A percentile compares a stretch with the other conserved stretches of the same genome.
Conservation (phyloP, 345 rosid genomes). For the Bruguiera sexangula region DNA sequence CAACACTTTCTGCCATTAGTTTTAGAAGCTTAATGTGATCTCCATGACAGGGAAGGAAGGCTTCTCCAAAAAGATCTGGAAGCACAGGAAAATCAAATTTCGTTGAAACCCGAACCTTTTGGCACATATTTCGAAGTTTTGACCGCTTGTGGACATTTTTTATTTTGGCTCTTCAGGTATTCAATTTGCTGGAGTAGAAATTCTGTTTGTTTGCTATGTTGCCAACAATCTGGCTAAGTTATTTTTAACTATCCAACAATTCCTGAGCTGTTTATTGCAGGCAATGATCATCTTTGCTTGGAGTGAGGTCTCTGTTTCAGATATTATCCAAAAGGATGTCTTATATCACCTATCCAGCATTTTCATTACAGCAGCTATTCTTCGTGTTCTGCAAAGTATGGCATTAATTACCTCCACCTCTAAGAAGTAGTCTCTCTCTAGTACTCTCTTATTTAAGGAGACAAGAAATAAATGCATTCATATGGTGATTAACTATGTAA, state of each 20-base stretch:
- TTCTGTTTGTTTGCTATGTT: background rate
- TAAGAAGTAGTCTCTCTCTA: background rate
- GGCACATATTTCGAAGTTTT: conserved; percentile 95
- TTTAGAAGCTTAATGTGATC: conserved; percentile 15
- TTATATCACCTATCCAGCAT: conserved; percentile 74
- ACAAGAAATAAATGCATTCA: background rate
- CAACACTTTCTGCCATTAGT: conserved; percentile 11
- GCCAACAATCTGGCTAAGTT: conserved; percentile 5
- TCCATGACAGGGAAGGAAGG: conserved; percentile 58
- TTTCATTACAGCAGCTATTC: conserved; percentile 91
- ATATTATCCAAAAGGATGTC: conserved; percentile 57
- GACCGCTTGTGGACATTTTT: conserved; percentile 95
- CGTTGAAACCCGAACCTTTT: conserved; percentile 85
- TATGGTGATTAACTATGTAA: background rate
- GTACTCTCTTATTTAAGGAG: background rate
- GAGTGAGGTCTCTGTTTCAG: conserved; percentile 51
- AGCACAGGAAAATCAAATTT: conserved; percentile 92
- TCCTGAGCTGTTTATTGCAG: conserved; percentile 40
- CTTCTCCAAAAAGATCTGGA: conserved; percentile 39
- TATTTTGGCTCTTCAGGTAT: conserved; percentile 81
- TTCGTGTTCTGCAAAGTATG: conserved; percentile 87
- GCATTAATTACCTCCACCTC: background rate
- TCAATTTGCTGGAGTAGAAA: conserved; percentile 6
- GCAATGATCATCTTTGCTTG: conserved; percentile 82
- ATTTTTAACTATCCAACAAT: conserved; percentile 5